phyloP scores from a whole-genome alignment of 441 rosid genomes.

The Viola pubescens region DNA sequence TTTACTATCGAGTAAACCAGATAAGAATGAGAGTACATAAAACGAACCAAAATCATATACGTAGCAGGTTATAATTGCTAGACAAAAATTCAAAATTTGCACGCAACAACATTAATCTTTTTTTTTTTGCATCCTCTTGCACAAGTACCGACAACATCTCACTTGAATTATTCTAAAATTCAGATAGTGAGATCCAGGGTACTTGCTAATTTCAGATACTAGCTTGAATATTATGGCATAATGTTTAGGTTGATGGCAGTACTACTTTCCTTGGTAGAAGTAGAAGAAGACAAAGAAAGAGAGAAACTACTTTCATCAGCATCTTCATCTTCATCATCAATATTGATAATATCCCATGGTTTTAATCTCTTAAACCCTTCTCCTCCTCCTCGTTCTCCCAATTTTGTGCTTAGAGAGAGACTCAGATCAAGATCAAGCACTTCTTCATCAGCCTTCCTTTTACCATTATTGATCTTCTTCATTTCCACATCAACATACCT shows the following conservation, averaged over 20 bases:
- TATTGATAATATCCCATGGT: no score
- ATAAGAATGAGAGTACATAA: no score
- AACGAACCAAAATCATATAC: no score
- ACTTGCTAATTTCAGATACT: constrained; percentile 22
- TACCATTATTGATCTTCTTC: neutral
- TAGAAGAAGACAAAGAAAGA: constrained; percentile 19
- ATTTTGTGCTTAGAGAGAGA: constrained; percentile 24
- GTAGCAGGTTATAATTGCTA: no score
- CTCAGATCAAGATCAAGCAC: constrained; percentile 22
- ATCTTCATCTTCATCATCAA: constrained; percentile 9
- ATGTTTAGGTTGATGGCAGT: constrained; percentile 8
- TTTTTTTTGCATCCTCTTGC: constrained; percentile 15
- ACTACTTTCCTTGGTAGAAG: constrained; percentile 10
- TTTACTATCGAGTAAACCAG: no score
- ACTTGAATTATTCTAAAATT: constrained; percentile 26
- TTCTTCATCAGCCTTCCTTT: constrained; percentile 13
- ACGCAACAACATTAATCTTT: no score
- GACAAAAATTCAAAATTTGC: no score
- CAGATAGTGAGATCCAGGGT: constrained; percentile 34
- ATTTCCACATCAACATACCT: neutral
- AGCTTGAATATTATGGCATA: constrained; percentile 1
- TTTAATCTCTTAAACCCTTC: constrained; percentile 1
- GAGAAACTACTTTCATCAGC: constrained; percentile 12
- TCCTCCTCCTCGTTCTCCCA: neutral
- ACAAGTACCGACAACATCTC: constrained; percentile 44